Evolutionary conservation across 2,329 filamentous ascomycete species (phyloP).

Genomic region (Sporothrix euskadiensis): DNA sequence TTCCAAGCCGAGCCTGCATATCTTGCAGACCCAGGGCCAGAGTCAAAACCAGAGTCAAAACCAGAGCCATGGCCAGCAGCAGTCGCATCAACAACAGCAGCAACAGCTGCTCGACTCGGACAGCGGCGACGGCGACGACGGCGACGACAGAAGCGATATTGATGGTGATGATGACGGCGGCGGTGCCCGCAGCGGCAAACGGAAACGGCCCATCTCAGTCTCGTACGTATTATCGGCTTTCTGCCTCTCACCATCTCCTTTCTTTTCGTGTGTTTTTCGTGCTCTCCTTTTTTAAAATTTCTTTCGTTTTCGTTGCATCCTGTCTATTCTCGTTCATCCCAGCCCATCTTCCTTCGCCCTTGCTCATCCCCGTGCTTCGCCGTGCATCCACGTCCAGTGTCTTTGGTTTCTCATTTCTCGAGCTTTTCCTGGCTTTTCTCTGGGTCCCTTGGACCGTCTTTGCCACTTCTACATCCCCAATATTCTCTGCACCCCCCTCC

Average conservation of each 20-base stretch:
- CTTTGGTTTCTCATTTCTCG: neutral
- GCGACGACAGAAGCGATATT: constrained; percentile 42
- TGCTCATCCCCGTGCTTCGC: neutral
- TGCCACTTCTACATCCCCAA: neutral
- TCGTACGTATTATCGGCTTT: constrained; percentile 49
- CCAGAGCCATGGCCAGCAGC: neutral
- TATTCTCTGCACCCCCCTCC: neutral
- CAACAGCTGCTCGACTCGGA: constrained; percentile 29
- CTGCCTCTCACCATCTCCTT: neutral
- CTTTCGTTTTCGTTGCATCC: neutral
- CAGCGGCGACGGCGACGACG: constrained; percentile 42
- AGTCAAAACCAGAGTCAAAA: neutral
- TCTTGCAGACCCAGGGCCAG: neutral
- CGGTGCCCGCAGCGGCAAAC: constrained; percentile 52
- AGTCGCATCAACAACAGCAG: constrained; percentile 17
- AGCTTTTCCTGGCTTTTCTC: neutral
- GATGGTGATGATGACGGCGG: constrained; percentile 51
- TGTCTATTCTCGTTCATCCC: neutral
- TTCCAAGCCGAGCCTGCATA: constrained; percentile 22
- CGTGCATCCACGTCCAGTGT: neutral
- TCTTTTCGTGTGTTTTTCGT: constrained; percentile 28
- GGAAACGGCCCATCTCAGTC: constrained; percentile 62
- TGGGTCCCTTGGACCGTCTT: neutral
- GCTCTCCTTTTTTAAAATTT: neutral
- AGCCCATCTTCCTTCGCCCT: neutral